Evolutionary conservation across 768 basidiomycete species (phyloP), one percentile per base, ranked within the genome.

Genomic region (Exsudoporus frostii): DNA sequence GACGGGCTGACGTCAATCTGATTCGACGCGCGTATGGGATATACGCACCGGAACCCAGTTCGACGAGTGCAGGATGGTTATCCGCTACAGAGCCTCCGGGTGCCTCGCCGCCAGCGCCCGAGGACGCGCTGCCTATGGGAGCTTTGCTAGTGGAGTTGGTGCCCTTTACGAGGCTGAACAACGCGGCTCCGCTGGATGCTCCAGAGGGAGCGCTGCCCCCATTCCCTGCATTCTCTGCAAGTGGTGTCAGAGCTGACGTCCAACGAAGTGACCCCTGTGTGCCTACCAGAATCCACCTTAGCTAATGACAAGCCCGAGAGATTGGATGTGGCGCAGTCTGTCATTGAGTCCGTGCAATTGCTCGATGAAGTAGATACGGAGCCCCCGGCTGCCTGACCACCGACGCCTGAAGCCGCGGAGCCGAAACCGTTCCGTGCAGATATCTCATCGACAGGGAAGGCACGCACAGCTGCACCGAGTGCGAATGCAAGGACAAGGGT

Each of bases 371-470:
- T 19, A 17, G 59, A 53, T 22, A 73, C 69, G 5, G 65, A 62
- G 5, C 77, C 78, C 19, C 76, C 78, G 8, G 54, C 27, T 20
- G 72, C 67, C 15, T 61, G 46, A 22, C 74, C 72, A 17, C 72
- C 74, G 22, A 55, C 49, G 44, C 51, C 65, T 1, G 55, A 49
- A 17, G 29, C 33, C 30, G 68, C 27, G 24, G 40, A 56, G 15
- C 51, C 47, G 19, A 57, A 39, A 32, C 30, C 37, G 30, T 62
- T 64, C 53, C 56, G 59, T 8, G 54, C 44, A 19, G 45, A 49
- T 33, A 62, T 45, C 22, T 55, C 59, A 38, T 61, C 64, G 69
- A 74, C 50, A 39, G 65, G 52, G 62, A 65, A 45, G 41, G 62
- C 65, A 17, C 54, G 59, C 30, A 71, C 61, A 33, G 54, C 46